Base-by-base conservation (phyloP, 2,329 filamentous ascomycete genomes). In the Zopfia rhizophila region DNA sequence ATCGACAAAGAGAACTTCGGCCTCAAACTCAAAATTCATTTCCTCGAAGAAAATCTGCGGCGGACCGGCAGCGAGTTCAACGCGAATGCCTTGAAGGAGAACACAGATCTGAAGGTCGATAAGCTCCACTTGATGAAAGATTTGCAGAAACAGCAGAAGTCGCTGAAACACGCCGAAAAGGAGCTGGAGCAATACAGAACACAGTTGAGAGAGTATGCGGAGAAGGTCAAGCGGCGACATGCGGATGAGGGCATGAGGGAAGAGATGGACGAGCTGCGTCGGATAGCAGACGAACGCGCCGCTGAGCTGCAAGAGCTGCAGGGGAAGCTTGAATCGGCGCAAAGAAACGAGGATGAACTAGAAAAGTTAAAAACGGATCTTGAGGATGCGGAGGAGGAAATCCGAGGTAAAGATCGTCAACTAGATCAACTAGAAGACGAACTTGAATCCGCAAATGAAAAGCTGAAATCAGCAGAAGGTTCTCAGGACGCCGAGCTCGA, bases 1-100 rank as follows among this genome's bases (percentile, higher is more conserved):
- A 93, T 99, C 61, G 91, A 97, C 68, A 99, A 99, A 77, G 94
- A 97, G 67, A 99, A 99, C 67, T 99, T 97, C 68, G 91, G 91
- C 17, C 80, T 99, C 41, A 97, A 97, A 73, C 82, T 97, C 60
- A 97, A 96, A 72, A 96, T 97, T 40, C 91, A 97, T 72, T 99
- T 96, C 69, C 81, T 99, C 44, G 91, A 99, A 70, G 91, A 97
- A 60, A 90, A 90, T 11, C 75, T 99, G 37, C 84, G 87, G 40
- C 96, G 95, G 69, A 85, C 88, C 42, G 93, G 93, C 1, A 91
- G 90, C 6, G 91, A 92, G 43, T 94, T 92, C 76, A 95, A 92
- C 63, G 89, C 96, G 70, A 85, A 86, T 21, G 91, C 93, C 3
- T 77, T 99, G 19, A 91, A 90, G 67, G 94, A 99, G 73, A 99